phyloP scores from a whole-genome alignment of 208 protist genomes.

The Acanthamoeba royreba region DNA sequence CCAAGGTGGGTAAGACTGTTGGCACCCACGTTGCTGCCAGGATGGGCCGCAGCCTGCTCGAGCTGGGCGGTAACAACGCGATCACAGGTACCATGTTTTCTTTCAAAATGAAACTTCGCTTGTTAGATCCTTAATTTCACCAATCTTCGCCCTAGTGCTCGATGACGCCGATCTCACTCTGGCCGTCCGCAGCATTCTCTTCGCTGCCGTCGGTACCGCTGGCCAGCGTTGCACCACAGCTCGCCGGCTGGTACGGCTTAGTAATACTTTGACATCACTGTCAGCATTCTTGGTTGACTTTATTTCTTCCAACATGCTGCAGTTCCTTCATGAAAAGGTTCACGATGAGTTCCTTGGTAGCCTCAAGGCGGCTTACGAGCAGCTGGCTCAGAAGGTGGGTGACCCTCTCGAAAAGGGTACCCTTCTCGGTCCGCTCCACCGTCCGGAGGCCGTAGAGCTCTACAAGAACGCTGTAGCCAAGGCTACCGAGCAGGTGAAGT shows the following conservation, averaged over 20 bases:
- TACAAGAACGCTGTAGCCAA: constrained; percentile 69
- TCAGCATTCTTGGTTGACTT: background rate
- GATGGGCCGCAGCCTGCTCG: constrained; percentile 77
- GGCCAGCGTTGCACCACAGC: constrained; percentile 81
- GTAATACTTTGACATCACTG: background rate
- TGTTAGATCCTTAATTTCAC: background rate
- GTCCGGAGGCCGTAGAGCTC: constrained; percentile 66
- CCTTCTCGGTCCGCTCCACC: constrained; percentile 80
- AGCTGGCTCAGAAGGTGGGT: constrained; percentile 69
- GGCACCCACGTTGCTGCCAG: background rate
- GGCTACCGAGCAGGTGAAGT: constrained; percentile 60
- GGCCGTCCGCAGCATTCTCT: constrained; percentile 68
- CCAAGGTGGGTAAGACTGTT: constrained; percentile 15
- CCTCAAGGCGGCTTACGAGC: constrained; percentile 70
- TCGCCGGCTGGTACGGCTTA: constrained; percentile 60
- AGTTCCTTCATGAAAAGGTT: constrained; percentile 75
- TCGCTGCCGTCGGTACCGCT: constrained; percentile 79
- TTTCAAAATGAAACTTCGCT: background rate
- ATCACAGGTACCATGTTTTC: constrained; percentile 55
- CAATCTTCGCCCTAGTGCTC: constrained; percentile 49
- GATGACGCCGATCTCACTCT: constrained; percentile 80
- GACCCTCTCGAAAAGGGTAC: constrained; percentile 65
- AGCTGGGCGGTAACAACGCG: constrained; percentile 85
- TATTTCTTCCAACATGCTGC: background rate
- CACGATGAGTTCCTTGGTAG: constrained; percentile 70